Conservation (phyloP, 2,329 filamentous ascomycete genomes). For the Graphilbum ipis-grandicollis region DNA sequence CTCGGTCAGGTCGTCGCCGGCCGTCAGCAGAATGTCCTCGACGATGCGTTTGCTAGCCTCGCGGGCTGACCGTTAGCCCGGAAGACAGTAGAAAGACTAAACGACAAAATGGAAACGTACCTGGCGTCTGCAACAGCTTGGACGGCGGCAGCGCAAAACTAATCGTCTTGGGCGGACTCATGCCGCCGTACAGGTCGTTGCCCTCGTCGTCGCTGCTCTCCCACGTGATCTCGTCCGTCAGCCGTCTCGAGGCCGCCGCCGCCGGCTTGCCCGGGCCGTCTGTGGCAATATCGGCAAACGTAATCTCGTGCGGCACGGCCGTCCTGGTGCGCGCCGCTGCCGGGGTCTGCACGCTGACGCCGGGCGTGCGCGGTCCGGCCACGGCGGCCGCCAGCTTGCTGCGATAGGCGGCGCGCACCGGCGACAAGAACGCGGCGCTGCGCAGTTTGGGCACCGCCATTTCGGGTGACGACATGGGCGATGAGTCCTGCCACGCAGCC, state of each 20-base stretch:
- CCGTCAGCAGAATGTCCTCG: slow-evolving; percentile 60
- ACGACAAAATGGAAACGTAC: slow-evolving; percentile 28
- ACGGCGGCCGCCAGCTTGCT: slow-evolving; percentile 24
- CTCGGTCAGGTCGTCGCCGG: slow-evolving; percentile 44
- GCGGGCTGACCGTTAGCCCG: slow-evolving; percentile 34
- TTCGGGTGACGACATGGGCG: slow-evolving; percentile 57
- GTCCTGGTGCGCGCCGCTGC: slow-evolving; percentile 14
- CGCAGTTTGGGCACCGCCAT: slow-evolving; percentile 68
- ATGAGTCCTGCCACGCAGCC: slow-evolving; percentile 29
- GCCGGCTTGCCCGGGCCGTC: too few relatives aligned
- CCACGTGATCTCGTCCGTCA: slow-evolving; percentile 46
- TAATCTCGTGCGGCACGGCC: slow-evolving; percentile 30
- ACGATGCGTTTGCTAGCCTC: slow-evolving; percentile 72
- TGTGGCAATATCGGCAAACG: slow-evolving; percentile 4
- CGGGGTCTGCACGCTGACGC: slow-evolving; percentile 74
- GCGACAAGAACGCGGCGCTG: slow-evolving; percentile 71
- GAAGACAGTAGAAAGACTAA: neutral
- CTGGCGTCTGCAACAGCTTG: slow-evolving; percentile 63
- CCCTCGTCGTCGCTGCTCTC: slow-evolving; percentile 56
- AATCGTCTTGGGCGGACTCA: slow-evolving; percentile 88
- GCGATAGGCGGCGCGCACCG: slow-evolving; percentile 28
- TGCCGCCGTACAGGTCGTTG: slow-evolving; percentile 45
- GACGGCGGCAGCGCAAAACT: slow-evolving; percentile 68
- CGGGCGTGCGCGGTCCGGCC: slow-evolving; percentile 50
- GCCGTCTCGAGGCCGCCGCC: slow-evolving; percentile 5